Conservation (phyloP, 176 grass and related monocot species). For the Miscanthus lutarioriparius region DNA sequence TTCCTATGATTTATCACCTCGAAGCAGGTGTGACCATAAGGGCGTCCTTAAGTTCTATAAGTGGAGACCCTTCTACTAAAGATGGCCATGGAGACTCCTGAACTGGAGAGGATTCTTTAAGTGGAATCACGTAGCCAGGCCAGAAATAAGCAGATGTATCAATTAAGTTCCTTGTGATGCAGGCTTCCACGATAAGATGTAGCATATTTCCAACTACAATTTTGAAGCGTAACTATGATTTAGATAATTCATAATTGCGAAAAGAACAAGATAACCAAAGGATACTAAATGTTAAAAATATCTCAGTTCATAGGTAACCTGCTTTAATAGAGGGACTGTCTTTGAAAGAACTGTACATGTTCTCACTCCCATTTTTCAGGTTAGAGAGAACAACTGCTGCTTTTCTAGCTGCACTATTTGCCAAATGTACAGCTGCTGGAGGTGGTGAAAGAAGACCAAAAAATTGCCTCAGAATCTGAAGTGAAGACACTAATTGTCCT, state of each 20-base stretch:
- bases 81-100: constrained; percentile 68
- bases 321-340: constrained; percentile 49
- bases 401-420: constrained; percentile 82
- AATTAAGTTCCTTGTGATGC: constrained; percentile 77
- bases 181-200: constrained; percentile 89
- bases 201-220: constrained; percentile 74
- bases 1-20: constrained; percentile 44
- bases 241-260: constrained; percentile 9
- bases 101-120: constrained; percentile 46
- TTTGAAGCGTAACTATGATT: constrained; percentile 35
- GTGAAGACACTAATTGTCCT: constrained; percentile 61
- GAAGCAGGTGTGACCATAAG: constrained; percentile 79
- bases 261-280: constrained; percentile 23
- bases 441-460: constrained; percentile 69
- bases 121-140: constrained; percentile 71
- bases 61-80: constrained; percentile 69
- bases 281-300: constrained; percentile 21
- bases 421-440: constrained; percentile 47
- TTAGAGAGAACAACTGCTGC: constrained; percentile 63
- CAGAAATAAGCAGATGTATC: constrained; percentile 93
- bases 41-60: constrained; percentile 59
- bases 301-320: constrained; percentile 38
- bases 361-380: constrained; percentile 43
- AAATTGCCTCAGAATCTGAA: constrained; percentile 70
- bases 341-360: constrained; percentile 29